These are phyloP conservation scores for Cubamyces lactineus DNA, from an alignment of 768 basidiomycete genomes.

Conservation along the genomic window DNA sequence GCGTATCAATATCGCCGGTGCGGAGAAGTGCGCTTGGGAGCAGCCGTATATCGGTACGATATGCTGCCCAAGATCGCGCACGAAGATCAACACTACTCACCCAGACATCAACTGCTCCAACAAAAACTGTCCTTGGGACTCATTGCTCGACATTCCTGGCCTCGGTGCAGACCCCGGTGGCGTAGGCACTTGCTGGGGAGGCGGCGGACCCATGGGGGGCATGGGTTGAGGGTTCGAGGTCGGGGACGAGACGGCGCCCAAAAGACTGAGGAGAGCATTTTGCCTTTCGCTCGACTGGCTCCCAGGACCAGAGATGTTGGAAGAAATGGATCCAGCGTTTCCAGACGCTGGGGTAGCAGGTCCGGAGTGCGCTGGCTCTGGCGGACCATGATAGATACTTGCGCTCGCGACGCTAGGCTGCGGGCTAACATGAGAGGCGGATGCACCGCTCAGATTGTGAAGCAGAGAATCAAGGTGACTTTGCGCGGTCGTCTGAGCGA, in stretches of 20 bases:
- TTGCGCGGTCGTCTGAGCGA: conserved; percentile 50
- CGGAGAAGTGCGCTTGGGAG: background rate
- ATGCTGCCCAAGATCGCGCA: conserved; percentile 5
- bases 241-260: conserved; percentile 54
- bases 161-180: conserved; percentile 61
- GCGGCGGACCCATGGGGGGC: conserved; percentile 33
- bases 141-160: conserved; percentile 57
- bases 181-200: conserved; percentile 67
- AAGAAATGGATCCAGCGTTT: conserved; percentile 43
- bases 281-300: conserved; percentile 63
- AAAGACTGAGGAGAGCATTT: conserved; percentile 72
- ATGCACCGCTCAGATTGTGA: conserved; percentile 49
- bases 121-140: conserved; percentile 72
- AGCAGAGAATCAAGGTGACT: conserved; percentile 73
- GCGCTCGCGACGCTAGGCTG: conserved; percentile 35
- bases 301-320: conserved; percentile 42
- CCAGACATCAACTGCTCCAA: conserved; percentile 83
- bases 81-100: conserved; percentile 48
- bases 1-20: background rate
- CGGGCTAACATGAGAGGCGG: conserved; percentile 42
- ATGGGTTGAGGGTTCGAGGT: conserved; percentile 33
- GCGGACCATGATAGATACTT: conserved; percentile 32
- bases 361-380: conserved; percentile 42
- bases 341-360: conserved; percentile 47
- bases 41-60: background rate